phyloP scores from a whole-genome alignment of 768 basidiomycete species.

The Myochromella boudieri region DNA sequence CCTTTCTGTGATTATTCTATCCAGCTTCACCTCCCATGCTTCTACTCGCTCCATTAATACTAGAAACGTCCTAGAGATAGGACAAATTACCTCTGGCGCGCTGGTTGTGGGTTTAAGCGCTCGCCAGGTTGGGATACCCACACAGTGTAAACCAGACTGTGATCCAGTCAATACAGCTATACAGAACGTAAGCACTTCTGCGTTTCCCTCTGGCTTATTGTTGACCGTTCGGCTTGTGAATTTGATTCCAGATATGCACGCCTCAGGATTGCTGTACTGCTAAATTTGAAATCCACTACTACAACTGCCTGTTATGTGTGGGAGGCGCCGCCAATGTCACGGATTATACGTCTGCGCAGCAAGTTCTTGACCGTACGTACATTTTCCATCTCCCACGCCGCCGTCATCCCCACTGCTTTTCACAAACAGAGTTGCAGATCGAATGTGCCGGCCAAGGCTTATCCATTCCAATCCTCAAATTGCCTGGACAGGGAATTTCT shows the following conservation, averaged over 20 bases:
- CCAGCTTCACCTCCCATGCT: too few species aligned
- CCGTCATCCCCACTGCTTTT: conserved; percentile 15
- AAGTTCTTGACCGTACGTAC: conserved; percentile 20
- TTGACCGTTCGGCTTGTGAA: background rate
- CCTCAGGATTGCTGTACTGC: conserved; percentile 36
- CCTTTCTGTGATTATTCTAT: too few species aligned
- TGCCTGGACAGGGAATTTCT: conserved; percentile 19
- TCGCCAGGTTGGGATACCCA: conserved; percentile 28
- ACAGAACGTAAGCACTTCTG: conserved; percentile 15
- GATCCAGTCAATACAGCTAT: conserved; percentile 24
- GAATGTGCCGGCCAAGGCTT: conserved; percentile 22
- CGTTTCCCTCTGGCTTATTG: background rate
- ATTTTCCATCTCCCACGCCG: background rate
- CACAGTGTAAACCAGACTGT: conserved; percentile 32
- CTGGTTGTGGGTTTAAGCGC: too few species aligned
- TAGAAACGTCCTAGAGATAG: too few species aligned
- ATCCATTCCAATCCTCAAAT: conserved; percentile 23
- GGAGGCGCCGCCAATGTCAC: conserved; percentile 20
- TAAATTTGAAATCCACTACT: conserved; percentile 37
- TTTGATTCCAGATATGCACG: conserved; percentile 24
- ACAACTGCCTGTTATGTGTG: conserved; percentile 42
- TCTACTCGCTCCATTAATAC: too few species aligned
- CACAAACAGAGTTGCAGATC: background rate
- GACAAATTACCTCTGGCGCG: too few species aligned
- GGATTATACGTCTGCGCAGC: conserved; percentile 29